Evolutionary conservation across 768 basidiomycete species (phyloP), one percentile per base, ranked within the genome.

Genomic region (Phaeolepiota aurea): DNA sequence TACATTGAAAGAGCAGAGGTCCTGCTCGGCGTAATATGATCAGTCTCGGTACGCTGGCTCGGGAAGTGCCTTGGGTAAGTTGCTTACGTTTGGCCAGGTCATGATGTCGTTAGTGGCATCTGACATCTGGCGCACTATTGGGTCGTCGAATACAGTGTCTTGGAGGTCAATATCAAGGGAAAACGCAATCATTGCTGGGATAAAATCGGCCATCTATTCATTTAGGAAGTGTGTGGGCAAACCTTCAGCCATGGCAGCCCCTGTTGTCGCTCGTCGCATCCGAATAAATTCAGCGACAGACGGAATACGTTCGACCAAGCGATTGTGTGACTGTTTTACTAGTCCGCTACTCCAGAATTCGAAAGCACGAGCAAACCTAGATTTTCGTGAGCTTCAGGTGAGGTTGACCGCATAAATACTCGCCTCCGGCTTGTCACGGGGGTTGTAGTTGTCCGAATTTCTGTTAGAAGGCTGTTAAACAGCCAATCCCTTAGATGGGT

Each of bases 1-100:
- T 1, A 55, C 54, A 36, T 55, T 55, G 38, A 55, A 53, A 1
- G 54, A 55, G 31, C 46, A 49, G 14, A 55, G 25, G 42, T 55
- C 54, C 54, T 55, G 21, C 11, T 38, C n/a, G 33, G 9, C 12
- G 33, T 31, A 7, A n/a, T 14, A n/a, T n/a, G n/a, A n/a, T n/a
- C n/a, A n/a, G n/a, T n/a, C n/a, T n/a, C n/a, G n/a, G n/a, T n/a
- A n/a, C n/a, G n/a, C n/a, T n/a, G n/a, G n/a, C n/a, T n/a, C n/a
- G n/a, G n/a, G n/a, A n/a, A n/a, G n/a, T n/a, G n/a, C n/a, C n/a
- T n/a, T n/a, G n/a, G n/a, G n/a, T n/a, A n/a, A n/a, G n/a, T n/a
- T n/a, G 36, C 41, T 28, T 18, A 53, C 51, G 40, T 53, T 53
- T 14, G 51, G 47, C 52, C 52, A 53, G 14, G 52, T 47, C 46